phyloP scores from a whole-genome alignment of 78 protist species.

The Dictyostelium citrinum region DNA sequence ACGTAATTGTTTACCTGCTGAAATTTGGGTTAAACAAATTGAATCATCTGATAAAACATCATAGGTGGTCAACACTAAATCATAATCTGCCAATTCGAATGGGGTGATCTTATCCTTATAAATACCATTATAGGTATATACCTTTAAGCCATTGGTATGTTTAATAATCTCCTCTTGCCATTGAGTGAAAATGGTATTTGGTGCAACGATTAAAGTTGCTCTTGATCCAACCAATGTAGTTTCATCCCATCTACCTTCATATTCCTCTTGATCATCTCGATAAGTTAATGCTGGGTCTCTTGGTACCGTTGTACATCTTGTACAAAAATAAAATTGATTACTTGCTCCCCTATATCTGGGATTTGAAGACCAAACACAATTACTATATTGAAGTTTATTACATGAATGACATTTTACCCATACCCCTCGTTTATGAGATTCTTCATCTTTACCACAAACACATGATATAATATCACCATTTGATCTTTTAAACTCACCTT shows the following conservation, averaged over 20 bases:
- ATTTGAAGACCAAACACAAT: not conserved
- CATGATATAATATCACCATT: slow-evolving; percentile 55
- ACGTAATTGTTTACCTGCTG: slow-evolving; percentile 4
- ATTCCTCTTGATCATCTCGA: not conserved
- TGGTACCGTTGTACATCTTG: not conserved
- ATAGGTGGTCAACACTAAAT: slow-evolving; percentile 70
- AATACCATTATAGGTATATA: slow-evolving; percentile 54
- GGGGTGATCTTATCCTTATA: slow-evolving; percentile 45
- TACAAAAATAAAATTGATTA: slow-evolving; percentile 24
- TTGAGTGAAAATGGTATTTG: slow-evolving; percentile 46
- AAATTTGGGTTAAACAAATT: slow-evolving; percentile 1
- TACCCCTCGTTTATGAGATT: not conserved
- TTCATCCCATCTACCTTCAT: not conserved
- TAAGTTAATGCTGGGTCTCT: not conserved
- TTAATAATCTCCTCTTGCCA: slow-evolving; percentile 70
- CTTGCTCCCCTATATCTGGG: not conserved
- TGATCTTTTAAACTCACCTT: not conserved
- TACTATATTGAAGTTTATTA: slow-evolving; percentile 2
- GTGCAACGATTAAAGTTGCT: slow-evolving; percentile 59
- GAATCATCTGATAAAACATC: slow-evolving; percentile 19
- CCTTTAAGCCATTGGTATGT: slow-evolving; percentile 38
- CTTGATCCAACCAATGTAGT: not conserved
- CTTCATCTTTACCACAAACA: slow-evolving; percentile 19
- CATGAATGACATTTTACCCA: slow-evolving; percentile 37
- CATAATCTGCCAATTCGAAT: slow-evolving; percentile 56